These are phyloP conservation scores for Coemansia reversa DNA, from an alignment of 192 early-diverging fungal species.

Conservation along the genomic window DNA sequence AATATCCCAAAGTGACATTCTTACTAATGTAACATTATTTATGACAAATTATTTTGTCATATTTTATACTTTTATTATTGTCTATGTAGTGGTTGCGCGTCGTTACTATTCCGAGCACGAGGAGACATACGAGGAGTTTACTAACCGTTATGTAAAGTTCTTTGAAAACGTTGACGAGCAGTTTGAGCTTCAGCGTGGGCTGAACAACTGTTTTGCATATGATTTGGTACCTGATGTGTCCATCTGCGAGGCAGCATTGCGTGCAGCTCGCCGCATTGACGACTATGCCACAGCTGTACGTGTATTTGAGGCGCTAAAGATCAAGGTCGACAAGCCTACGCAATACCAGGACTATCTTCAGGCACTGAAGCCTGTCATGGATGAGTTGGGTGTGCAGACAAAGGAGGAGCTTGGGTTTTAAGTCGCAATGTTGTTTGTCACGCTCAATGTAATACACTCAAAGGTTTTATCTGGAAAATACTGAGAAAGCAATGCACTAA, in stretches of 20 bases:
- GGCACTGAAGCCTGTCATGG: slow-evolving; percentile 81
- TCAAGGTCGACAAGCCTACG: slow-evolving; percentile 79
- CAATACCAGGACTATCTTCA: slow-evolving; percentile 90
- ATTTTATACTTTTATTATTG: not conserved
- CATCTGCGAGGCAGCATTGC: slow-evolving; percentile 85
- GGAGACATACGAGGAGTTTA: slow-evolving; percentile 77
- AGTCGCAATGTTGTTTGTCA: slow-evolving; percentile 4
- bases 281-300: slow-evolving; percentile 91
- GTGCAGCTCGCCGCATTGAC: slow-evolving; percentile 90
- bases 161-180: slow-evolving; percentile 87
- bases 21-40: not conserved
- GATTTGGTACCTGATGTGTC: slow-evolving; percentile 91
- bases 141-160: slow-evolving; percentile 75
- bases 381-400: slow-evolving; percentile 85
- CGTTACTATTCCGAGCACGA: slow-evolving; percentile 73
- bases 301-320: slow-evolving; percentile 91
- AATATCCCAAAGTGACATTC: not conserved
- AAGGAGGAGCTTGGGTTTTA: slow-evolving; percentile 86
- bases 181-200: slow-evolving; percentile 95
- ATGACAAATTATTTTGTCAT: slow-evolving; percentile 6
- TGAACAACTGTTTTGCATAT: slow-evolving; percentile 97
- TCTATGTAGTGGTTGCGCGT: slow-evolving; percentile 47
- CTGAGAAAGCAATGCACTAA: too few relatives aligned
- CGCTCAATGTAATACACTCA: slow-evolving; percentile 4
- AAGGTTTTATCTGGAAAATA: too few relatives aligned